Base-by-base conservation (phyloP, 2,329 filamentous ascomycete genomes). In the Arthroderma sp. region DNA sequence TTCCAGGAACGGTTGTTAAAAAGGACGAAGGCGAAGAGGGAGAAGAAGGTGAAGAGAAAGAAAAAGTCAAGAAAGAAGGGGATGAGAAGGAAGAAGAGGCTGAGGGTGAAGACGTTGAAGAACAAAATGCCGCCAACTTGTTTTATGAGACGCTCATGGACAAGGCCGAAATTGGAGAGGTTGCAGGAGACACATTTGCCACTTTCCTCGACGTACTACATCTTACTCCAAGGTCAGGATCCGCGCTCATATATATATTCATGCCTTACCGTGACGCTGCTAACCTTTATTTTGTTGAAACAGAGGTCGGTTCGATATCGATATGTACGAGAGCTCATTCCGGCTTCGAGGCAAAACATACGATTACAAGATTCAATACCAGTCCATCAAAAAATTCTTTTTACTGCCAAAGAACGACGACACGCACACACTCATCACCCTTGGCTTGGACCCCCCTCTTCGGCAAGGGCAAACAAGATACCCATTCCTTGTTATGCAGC, bases 351-450 rank as follows among this genome's bases (percentile, higher is more conserved):
- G 91, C 58, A 98, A 98, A 70, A 98, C 91, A 27, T 98, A 98
- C 72, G 93, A 98, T 70, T 98, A 98, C 78, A 98, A 98, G 76
- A 96, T 98, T 53, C 87, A 95, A 64, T 98, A 95, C 67, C 86
- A 95, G 47, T 80, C 82, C 41, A 87, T 96, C 68, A 98, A 98
- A 73, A 96, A 96, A 65, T 96, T 96, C 63, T 95, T 98, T 80
- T 77, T 96, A 29, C 78, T 98, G 4, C 91, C 91, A 40, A 98
- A 98, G 69, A 91, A 91, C n/a, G 91, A 98, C 63, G 91, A 98
- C 54, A 78, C 91, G 56, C 91, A 98, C 62, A 88, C 84, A 53
- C 83, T 98, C 70, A 86, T 98, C 53, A 89, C 86, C 51, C 82
- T 98, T 53, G 91, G 93, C 44, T 73, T 98, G 32, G 91, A 98